Base-by-base conservation (phyloP, 768 basidiomycete species). In the Termitomyces titanicus region DNA sequence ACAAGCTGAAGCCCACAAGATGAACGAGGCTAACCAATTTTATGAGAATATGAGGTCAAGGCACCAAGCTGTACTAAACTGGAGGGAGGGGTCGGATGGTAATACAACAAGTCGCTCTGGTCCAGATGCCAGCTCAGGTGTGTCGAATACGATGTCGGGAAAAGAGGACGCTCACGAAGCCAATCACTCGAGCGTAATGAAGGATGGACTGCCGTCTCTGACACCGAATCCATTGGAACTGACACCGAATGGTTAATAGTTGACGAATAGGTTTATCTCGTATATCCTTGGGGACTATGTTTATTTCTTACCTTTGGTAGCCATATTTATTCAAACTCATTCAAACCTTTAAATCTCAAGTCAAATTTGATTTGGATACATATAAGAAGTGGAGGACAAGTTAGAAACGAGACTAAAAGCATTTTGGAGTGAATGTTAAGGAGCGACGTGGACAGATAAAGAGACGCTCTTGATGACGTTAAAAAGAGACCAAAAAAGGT, bases 241-340 rank as follows among this genome's bases (percentile, higher is more conserved):
- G 89, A 92, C 84, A 69, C 91, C 88, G 91, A 94, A 92, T 93
- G 92, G 90, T 65, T 93, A 65, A 86, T 92, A 25, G 77, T 92
- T 29, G 78, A 82, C 56, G 78, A 81, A 47, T 56, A 64, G 45
- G 40, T 38, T 25, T 12, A 38, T 49, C n/a, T 49, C 53, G 54
- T 70, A 75, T 76, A 74, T 71, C 72, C 60, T 65, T 48, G 3
- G 51, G 61, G 51, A 63, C 47, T 64, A 61, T 63, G 55, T 57
- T n/a, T 57, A 61, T 67, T 66, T 65, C 64, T 67, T 63, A 61
- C 55, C 54, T 46, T 53, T 52, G 60, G 53, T n/a, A n/a, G n/a
- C n/a, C 45, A 47, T 31, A 8, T 22, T 33, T 7, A 7, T 17
- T 35, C 9, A 35, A 22, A 25, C 22, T 37, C 47, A 35, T 44